phyloP scores from a whole-genome alignment of 2,329 filamentous ascomycete genomes.

The Calonectria ilicicola region DNA sequence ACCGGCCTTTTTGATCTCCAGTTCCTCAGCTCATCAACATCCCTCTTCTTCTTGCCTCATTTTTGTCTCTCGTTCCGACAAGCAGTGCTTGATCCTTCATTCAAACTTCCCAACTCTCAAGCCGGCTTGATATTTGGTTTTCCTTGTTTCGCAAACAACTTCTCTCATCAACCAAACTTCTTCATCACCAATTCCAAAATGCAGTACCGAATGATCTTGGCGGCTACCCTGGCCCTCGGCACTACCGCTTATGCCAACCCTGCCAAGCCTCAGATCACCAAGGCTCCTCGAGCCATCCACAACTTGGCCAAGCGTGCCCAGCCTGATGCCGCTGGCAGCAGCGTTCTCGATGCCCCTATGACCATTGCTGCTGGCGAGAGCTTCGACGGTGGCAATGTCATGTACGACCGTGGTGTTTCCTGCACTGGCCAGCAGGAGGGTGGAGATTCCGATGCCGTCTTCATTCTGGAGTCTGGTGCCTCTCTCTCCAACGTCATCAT shows the following conservation, averaged over 20 bases:
- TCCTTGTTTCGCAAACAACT: constrained; percentile 4
- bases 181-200: constrained; percentile 30
- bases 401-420: constrained; percentile 43
- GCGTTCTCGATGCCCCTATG: constrained; percentile 39
- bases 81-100: constrained; percentile 43
- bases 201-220: constrained; percentile 44
- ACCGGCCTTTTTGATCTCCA: constrained; percentile 2
- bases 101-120: constrained; percentile 29
- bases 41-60: constrained; percentile 20
- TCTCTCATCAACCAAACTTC: not conserved
- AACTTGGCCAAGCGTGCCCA: constrained; percentile 36
- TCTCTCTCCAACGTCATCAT: constrained; percentile 61
- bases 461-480: constrained; percentile 55
- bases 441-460: constrained; percentile 55
- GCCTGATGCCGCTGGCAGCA: constrained; percentile 31
- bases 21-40: constrained; percentile 32
- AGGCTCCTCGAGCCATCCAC: constrained; percentile 22
- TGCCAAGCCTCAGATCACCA: constrained; percentile 35
- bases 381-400: constrained; percentile 45
- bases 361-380: constrained; percentile 41
- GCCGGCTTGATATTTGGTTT: constrained; percentile 38
- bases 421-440: constrained; percentile 44
- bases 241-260: constrained; percentile 35
- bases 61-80: constrained; percentile 37
- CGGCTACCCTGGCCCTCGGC: constrained; percentile 39